Conservation (phyloP, 441 rosid genomes). For the Euphorbia celastroides region DNA sequence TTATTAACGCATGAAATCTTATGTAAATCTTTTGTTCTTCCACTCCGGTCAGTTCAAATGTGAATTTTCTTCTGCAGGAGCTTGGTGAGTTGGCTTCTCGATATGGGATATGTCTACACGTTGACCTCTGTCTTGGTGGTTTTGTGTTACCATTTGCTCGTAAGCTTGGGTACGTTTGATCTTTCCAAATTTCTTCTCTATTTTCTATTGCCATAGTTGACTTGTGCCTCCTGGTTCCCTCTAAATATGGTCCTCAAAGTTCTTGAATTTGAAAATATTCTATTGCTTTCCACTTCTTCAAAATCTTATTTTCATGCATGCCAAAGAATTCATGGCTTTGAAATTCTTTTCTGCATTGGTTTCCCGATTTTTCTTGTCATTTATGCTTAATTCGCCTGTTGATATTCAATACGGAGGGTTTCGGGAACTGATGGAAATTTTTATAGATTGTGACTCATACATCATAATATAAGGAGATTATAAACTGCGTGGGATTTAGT, state of each 20-base stretch:
- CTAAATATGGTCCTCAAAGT: not conserved
- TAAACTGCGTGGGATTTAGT: not conserved
- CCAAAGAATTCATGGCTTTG: not conserved
- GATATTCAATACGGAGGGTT: not conserved
- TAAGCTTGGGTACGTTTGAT: slow-evolving; percentile 65
- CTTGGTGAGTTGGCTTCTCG: slow-evolving; percentile 79
- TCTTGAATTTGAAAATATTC: not conserved
- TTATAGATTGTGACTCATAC: not conserved
- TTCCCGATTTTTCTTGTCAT: not conserved
- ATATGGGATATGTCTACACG: slow-evolving; percentile 82
- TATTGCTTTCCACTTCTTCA: not conserved
- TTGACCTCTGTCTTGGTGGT: slow-evolving; percentile 99
- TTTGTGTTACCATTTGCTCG: slow-evolving; percentile 93
- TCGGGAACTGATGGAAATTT: not conserved
- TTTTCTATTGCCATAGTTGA: not conserved
- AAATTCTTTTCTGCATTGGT: not conserved
- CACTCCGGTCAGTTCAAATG: not conserved
- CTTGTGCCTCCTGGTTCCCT: slow-evolving; percentile 1
- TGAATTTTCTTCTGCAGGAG: slow-evolving; percentile 45
- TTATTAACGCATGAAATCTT: slow-evolving; percentile 3
- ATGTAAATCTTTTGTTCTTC: not conserved
- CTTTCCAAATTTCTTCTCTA: not conserved
- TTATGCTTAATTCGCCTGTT: not conserved
- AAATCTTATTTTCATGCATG: not conserved
- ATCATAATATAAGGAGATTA: not conserved